Evolutionary conservation across 208 protist genomes (phyloP).

Genomic region (Trypanosoma mega): DNA sequence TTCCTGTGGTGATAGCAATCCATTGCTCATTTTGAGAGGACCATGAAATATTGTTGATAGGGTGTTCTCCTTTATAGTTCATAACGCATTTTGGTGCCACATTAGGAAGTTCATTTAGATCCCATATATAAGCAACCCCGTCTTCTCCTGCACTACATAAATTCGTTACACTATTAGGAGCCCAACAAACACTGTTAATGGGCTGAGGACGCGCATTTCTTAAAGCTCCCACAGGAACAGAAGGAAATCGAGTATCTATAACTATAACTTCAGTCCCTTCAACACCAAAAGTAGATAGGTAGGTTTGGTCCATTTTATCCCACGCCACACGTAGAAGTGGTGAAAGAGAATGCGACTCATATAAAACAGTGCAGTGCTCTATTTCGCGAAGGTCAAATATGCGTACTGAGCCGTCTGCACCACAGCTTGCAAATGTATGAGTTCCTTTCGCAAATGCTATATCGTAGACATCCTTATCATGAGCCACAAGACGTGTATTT

Average conservation of each 20-base stretch:
- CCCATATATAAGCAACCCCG: slow-evolving; percentile 97
- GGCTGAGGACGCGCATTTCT: slow-evolving; percentile 75
- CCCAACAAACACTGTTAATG: slow-evolving; percentile 97
- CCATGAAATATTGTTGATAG: slow-evolving; percentile 89
- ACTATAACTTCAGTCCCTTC: slow-evolving; percentile 94
- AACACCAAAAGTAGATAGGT: slow-evolving; percentile 96
- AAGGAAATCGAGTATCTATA: slow-evolving; percentile 94
- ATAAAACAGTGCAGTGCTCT: slow-evolving; percentile 98
- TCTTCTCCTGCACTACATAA: slow-evolving; percentile 97
- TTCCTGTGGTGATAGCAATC: slow-evolving; percentile 82
- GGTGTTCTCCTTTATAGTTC: slow-evolving; percentile 54
- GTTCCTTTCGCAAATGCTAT: slow-evolving; percentile 95
- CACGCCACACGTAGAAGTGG: slow-evolving; percentile 96
- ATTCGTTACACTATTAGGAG: slow-evolving; percentile 92
- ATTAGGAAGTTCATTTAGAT: slow-evolving; percentile 75
- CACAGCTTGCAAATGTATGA: slow-evolving; percentile 96
- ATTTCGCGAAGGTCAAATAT: slow-evolving; percentile 97
- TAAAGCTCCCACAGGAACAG: slow-evolving; percentile 83
- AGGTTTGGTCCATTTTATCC: slow-evolving; percentile 98
- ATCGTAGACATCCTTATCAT: slow-evolving; percentile 99
- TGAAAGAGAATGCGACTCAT: slow-evolving; percentile 91
- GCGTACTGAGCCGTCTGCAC: slow-evolving; percentile 97
- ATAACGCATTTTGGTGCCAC: slow-evolving; percentile 42
- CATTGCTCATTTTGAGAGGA: slow-evolving; percentile 65
- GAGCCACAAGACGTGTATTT: slow-evolving; percentile 98